A percentile compares a stretch with the other conserved stretches of the same genome.
These are phyloP conservation scores for Omphalotus guepiniiformis DNA, from an alignment of 768 basidiomycete species.

Conservation along the genomic window DNA sequence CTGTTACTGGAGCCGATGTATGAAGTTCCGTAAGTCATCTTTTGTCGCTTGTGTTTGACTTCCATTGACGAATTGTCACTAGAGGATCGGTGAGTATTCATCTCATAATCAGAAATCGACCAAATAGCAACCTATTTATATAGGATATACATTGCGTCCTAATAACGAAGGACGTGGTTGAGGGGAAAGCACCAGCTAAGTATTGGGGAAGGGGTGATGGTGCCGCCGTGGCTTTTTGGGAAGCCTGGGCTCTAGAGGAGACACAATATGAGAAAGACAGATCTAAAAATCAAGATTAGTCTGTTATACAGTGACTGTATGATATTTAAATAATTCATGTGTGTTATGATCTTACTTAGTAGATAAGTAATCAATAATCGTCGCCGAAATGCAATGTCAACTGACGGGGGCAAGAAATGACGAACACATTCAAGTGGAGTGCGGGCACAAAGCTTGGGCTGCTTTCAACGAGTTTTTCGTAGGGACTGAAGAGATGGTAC, in stretches of 20 bases:
- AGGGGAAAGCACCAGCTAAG: constrained; percentile 54
- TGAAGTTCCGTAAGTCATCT: constrained; percentile 72
- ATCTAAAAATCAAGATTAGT: no score
- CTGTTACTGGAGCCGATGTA: constrained; percentile 90
- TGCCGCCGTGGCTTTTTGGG: constrained; percentile 56
- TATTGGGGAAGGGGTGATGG: constrained; percentile 75
- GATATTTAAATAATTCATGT: no score
- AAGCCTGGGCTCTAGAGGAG: constrained; percentile 74
- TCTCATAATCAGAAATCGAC: background rate
- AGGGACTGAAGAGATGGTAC: no score
- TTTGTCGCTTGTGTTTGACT: constrained; percentile 1
- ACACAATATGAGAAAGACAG: constrained; percentile 18
- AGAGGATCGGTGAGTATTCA: constrained; percentile 61
- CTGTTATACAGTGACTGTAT: no score
- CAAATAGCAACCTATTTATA: background rate
- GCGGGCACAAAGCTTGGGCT: no score
- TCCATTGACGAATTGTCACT: constrained; percentile 7
- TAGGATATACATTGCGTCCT: constrained; percentile 82
- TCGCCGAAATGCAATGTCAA: no score
- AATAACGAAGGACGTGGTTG: constrained; percentile 67
- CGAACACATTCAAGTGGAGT: no score
- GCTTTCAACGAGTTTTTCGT: no score
- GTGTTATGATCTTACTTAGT: no score
- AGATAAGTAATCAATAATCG: no score
- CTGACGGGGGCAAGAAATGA: no score